Evolutionary conservation across 495 filamentous ascomycete genomes (phyloP), one percentile per base, ranked within the genome.

Genomic region (Lophiotrema nucula): DNA sequence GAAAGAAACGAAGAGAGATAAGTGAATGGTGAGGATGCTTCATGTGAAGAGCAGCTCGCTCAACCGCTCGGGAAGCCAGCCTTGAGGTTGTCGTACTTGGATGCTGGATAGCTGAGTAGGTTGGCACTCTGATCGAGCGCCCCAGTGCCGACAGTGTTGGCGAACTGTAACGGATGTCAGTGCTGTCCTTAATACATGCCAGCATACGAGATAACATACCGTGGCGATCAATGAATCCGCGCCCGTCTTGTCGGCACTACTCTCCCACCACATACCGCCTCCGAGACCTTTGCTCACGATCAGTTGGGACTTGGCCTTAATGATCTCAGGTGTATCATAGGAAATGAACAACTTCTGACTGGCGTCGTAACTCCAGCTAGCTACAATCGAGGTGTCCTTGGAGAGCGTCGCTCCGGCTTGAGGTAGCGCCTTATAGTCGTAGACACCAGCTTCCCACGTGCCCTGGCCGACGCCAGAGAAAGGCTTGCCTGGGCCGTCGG

Each of bases 211-310:
- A n/a, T n/a, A 8, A 56, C 58, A 49, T 46, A 66, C 59, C 3
- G 60, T 64, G 18, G 38, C 19, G 46, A 69, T 62, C 35, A 68
- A 53, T 48, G 62, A 66, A 1, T 63, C 66, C 19, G 22, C 25
- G 3, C 79, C 82, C 1, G 42, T 67, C 68, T 81, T 86, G 67
- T 96, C 92, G 23, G 80, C 82, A 69, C 83, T 88, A 26, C 81
- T 85, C 73, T 96, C 91, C 91, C 92, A 97, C 80, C 88, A 96
- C 83, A 96, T 92, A 0, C 80, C 84, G 12, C 92, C 90, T 2
- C 88, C 90, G 10, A 96, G 77, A 4, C 83, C 81, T 48, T 76
- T 77, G 5, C 73, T 59, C 62, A 73, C 68, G 43, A 96, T 79
- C 64, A 87, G 95, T 31, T 73, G 69, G 0, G 79, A 80, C 75